phyloP scores from a whole-genome alignment of 352 stramenopile species.

The Phytophthora fragariae region DNA sequence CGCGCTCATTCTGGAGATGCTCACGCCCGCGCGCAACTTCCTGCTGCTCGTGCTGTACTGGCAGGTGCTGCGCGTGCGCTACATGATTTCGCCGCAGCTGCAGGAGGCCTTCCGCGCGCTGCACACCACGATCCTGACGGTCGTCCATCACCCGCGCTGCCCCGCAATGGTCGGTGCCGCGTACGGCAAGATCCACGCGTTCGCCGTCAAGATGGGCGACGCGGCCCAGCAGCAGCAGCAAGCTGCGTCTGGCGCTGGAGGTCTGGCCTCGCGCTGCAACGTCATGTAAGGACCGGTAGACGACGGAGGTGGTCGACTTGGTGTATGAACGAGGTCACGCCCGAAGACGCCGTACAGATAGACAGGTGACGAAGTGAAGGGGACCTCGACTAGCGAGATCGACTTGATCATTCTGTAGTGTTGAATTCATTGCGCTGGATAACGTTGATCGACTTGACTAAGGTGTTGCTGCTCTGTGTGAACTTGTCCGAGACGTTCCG shows the following conservation, averaged over 20 bases:
- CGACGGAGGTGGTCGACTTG: conserved; percentile 1
- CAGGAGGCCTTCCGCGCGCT: conserved; percentile 84
- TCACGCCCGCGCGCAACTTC: conserved; percentile 88
- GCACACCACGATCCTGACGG: conserved; percentile 63
- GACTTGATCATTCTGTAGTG: conserved; percentile 3
- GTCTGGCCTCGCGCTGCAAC: conserved; percentile 61
- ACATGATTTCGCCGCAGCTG: conserved; percentile 91
- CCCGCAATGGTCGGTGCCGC: conserved; percentile 55
- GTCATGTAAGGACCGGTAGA: conserved; percentile 65
- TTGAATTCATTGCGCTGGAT: conserved; percentile 13
- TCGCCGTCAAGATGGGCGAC: conserved; percentile 76
- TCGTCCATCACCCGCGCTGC: conserved; percentile 77
- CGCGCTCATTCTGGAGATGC: conserved; percentile 81
- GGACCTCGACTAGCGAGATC: conserved; percentile 26
- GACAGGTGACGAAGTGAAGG: conserved; percentile 26
- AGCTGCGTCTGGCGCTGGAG: conserved; percentile 36
- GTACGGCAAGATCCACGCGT: conserved; percentile 80
- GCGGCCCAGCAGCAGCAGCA: conserved; percentile 52
- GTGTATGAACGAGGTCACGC: conserved; percentile 2
- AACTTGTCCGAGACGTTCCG: background rate
- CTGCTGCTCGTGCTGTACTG: conserved; percentile 90
- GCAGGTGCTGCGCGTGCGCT: conserved; percentile 91
- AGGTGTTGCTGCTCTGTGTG: background rate
- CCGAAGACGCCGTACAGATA: conserved; percentile 21
- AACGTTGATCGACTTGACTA: background rate